Base-by-base conservation (phyloP, 768 basidiomycete genomes). In the Basidioascus undulatus region DNA sequence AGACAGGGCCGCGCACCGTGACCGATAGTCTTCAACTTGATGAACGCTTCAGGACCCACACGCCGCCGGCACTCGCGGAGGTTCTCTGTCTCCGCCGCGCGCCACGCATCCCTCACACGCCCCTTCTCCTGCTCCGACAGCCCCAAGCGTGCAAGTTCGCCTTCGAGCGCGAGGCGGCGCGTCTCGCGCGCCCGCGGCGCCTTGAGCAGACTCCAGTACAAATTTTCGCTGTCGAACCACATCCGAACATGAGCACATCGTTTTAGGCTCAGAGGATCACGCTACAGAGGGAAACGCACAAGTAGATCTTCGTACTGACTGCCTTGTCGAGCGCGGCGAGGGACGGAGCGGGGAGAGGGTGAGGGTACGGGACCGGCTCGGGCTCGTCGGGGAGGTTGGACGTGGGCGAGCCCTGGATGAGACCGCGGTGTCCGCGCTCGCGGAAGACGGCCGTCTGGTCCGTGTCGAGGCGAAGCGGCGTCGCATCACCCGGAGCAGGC, bases 291-390 rank as follows among this genome's bases (percentile, higher is more conserved):
- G n/a, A n/a, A n/a, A n/a, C n/a, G n/a, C n/a, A n/a, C n/a, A 96
- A 92, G 67, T 74, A 92, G 61, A 94, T 81, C 55, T 79, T 72
- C 31, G 79, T 74, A 26, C 86, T 76, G 44, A 84, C 81, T 38
- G 86, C 82, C 57, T 79, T 86, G 59, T 98, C 87, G 53, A 94
- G 65, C 24, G 89, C 92, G 32, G 74, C 67, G 42, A 98, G 65
- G 40, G 86, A 87, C 30, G 89, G 86, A 12, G 67, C 71, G 53
- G 40, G 66, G 61, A 56, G 66, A 67, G 39, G 52, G 25, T 42
- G 50, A 0, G 43, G 30, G 11, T 32, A 21, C 9, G 46, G 30
- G 9, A 16, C 13, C 11, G 33, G 8, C 16, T 27, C 19, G 19
- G 2, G 18, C 6, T 8, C 28, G 16, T 32, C 36, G 2, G 35